Base-by-base conservation (phyloP, 176 grass and related monocot genomes). In the Leersia perrieri region DNA sequence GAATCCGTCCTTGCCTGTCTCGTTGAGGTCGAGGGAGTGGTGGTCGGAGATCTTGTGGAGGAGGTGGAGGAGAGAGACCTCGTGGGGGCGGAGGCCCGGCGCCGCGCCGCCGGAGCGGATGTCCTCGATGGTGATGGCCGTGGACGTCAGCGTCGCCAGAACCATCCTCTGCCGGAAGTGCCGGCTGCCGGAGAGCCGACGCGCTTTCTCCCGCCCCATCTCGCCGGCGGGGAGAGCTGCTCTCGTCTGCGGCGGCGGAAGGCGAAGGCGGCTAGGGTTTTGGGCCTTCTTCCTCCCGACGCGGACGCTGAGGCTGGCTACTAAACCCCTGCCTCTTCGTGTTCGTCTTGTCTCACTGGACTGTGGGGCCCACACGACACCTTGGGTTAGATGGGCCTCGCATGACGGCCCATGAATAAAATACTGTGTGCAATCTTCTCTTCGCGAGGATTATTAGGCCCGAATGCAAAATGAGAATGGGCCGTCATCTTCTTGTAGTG, bases 31-130 rank as follows among this genome's bases (percentile, higher is more conserved):
- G 25, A 99, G 49, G 55, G 11, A 63, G 88, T 86, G 88, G 71
- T 84, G 84, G 78, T 98, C 92, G 9, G 96, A 95, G 65, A 98
- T 70, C 86, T 88, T 86, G 77, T 98, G 84, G 57, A 98, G 33
- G 78, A 95, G 92, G 79, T 79, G 96, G 53, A 98, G 83, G 34
- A 98, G 82, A 32, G 95, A 98, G 35, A 93, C 74, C 84, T 98
- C 92, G 71, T 93, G 74, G 29, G 90, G 62, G 36, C 88, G 79
- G 35, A 95, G 96, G 10, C 96, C 96, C 5, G 92, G 93, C 4
- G 84, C 73, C 12, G 87, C 76, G 55, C 89, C 90, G 51, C 78
- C 86, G 31, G 92, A 81, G 62, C 88, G 96, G 68, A 95, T 93
- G 63, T 95, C 92, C 6, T 85, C 90, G 60, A 98, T 81, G 61